phyloP scores from a whole-genome alignment of 495 filamentous ascomycete species.

The Neurospora tetrasperma region DNA sequence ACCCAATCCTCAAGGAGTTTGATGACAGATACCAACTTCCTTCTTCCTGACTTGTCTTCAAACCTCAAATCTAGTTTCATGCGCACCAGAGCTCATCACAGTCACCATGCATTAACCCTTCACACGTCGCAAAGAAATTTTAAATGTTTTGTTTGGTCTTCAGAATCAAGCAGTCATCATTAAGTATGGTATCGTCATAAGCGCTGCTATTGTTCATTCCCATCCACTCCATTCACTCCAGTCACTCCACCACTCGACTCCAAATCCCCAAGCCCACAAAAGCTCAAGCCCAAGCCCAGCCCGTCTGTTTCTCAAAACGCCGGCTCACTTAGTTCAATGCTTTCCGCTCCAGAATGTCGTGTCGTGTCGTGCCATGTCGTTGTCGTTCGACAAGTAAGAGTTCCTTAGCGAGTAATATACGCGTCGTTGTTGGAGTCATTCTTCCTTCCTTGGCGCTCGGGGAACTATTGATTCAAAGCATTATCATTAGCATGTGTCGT shows the following conservation, averaged over 20 bases:
- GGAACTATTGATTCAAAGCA: slow-evolving; percentile 18
- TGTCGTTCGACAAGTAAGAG: background rate
- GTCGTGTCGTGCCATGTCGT: background rate
- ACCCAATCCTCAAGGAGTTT: background rate
- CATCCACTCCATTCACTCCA: background rate
- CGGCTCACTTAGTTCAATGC: background rate
- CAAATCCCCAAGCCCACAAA: background rate
- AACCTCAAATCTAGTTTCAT: background rate
- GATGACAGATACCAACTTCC: too few species aligned
- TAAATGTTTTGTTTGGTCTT: background rate
- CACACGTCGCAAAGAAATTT: background rate
- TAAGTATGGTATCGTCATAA: background rate
- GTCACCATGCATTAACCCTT: background rate
- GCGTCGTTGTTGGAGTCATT: slow-evolving; percentile 28
- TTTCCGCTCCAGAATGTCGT: background rate
- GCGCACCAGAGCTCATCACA: too few species aligned
- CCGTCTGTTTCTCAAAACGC: background rate
- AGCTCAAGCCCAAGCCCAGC: background rate
- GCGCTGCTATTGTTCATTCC: background rate
- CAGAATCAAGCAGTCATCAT: background rate
- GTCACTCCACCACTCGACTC: background rate
- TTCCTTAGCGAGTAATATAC: slow-evolving; percentile 2
- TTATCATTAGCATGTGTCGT: too few species aligned
- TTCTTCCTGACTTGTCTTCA: too few species aligned
- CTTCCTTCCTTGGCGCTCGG: slow-evolving; percentile 31